Conservation (phyloP, 2,329 filamentous ascomycete genomes). For the Colletotrichum tropicicola region DNA sequence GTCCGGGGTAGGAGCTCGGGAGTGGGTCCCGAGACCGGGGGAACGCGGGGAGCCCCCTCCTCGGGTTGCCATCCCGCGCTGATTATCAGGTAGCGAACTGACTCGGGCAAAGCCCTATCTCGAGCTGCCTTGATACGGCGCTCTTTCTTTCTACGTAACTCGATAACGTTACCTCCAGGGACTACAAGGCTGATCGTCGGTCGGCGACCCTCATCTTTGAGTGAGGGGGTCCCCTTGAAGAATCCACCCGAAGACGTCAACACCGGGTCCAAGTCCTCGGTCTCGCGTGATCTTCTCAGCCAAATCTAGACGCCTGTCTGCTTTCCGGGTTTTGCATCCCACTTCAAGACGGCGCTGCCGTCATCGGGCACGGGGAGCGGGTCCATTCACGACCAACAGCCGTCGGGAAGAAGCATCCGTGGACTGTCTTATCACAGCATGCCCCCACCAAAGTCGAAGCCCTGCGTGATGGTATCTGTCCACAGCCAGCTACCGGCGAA, state of each 20-base stretch:
- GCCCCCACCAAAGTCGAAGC: background rate
- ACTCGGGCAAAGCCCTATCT: constrained; percentile 10
- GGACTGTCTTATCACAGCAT: background rate
- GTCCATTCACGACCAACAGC: background rate
- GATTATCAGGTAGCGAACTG: background rate
- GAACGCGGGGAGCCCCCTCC: constrained; percentile 6
- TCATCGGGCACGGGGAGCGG: background rate
- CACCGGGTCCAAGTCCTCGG: no score
- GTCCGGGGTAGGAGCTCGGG: constrained; percentile 9
- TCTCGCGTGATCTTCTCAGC: background rate
- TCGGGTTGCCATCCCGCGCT: background rate
- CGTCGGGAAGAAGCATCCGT: background rate
- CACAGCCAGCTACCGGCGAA: background rate
- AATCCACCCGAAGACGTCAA: no score
- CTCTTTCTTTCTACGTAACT: background rate
- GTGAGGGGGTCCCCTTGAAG: no score
- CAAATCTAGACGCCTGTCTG: no score
- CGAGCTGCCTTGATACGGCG: background rate
- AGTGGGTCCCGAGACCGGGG: constrained; percentile 3
- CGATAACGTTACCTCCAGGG: no score
- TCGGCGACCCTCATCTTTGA: no score
- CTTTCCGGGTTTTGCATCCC: background rate
- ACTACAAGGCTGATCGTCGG: no score
- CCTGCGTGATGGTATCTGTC: background rate
- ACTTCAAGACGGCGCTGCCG: background rate